These are phyloP conservation scores for Trichoderma citrinoviride DNA, from an alignment of 2,329 filamentous ascomycete species.

Conservation along the genomic window DNA sequence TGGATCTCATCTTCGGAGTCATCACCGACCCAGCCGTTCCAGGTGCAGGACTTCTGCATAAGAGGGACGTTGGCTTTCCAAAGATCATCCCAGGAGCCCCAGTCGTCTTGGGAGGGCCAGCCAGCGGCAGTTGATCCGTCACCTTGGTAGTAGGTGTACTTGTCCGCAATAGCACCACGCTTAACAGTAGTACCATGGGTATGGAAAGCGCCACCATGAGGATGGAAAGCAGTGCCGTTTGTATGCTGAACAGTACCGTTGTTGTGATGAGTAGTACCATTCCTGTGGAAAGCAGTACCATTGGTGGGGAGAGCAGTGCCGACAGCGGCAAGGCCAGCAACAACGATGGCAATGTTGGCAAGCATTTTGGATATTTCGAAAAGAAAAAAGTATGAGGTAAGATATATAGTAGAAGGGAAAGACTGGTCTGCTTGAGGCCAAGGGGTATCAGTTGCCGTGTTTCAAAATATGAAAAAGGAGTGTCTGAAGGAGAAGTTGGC, in stretches of 20 bases:
- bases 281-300: neutral
- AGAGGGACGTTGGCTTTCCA: constrained; percentile 25
- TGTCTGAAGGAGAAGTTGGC: neutral
- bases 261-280: neutral
- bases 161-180: constrained; percentile 20
- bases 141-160: constrained; percentile 24
- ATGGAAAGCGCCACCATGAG: neutral
- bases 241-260: too few relatives aligned
- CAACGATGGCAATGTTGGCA: constrained; percentile 11
- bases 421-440: neutral
- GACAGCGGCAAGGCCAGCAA: constrained; percentile 17
- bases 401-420: constrained; percentile 1
- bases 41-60: constrained; percentile 23
- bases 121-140: constrained; percentile 26
- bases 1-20: constrained; percentile 19
- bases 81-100: constrained; percentile 26
- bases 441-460: neutral
- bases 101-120: constrained; percentile 26
- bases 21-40: constrained; percentile 25
- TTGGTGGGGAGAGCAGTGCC: constrained; percentile 4
- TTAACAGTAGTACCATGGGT: neutral
- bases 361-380: constrained; percentile 16
- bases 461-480: neutral
- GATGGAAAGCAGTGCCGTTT: constrained; percentile 6
- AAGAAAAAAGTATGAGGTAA: neutral